These are phyloP conservation scores for Oldenlandia corymbosa DNA, from an alignment of 257 asterid genomes.

Conservation along the genomic window DNA sequence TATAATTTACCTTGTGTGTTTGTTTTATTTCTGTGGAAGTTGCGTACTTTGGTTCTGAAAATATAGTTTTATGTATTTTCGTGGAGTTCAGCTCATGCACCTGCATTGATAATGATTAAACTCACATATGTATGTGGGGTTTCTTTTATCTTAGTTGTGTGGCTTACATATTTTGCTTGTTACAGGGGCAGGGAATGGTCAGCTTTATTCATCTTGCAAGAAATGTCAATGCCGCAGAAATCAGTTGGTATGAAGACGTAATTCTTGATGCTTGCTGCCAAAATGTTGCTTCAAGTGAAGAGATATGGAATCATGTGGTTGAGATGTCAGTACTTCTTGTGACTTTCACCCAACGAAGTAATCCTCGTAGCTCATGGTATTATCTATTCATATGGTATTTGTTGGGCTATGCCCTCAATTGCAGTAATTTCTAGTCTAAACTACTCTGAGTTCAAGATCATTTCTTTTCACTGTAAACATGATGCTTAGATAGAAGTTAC, in stretches of 20 bases:
- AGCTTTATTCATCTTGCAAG: constrained; percentile 70
- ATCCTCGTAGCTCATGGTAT: constrained; percentile 93
- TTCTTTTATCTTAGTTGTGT: not conserved
- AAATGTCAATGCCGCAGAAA: constrained; percentile 55
- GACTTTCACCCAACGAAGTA: constrained; percentile 56
- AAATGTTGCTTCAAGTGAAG: constrained; percentile 77
- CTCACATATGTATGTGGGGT: not conserved
- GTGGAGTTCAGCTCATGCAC: not conserved
- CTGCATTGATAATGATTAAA: constrained; percentile 6
- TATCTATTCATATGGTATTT: not conserved
- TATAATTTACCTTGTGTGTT: too few relatives aligned
- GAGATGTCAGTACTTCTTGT: constrained; percentile 84
- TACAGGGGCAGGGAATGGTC: constrained; percentile 88
- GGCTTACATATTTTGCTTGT: constrained; percentile 6
- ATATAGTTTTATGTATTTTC: not conserved
- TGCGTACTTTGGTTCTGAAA: too few relatives aligned
- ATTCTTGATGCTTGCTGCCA: constrained; percentile 92
- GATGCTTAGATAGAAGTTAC: not conserved
- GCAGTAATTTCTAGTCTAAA: not conserved
- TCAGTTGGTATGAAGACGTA: constrained; percentile 75
- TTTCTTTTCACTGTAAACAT: too few relatives aligned
- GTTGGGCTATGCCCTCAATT: constrained; percentile 3
- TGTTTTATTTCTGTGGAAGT: too few relatives aligned
- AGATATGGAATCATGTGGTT: constrained; percentile 67
- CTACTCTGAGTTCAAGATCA: not conserved